phyloP scores from a whole-genome alignment of 2,329 filamentous ascomycete species.

The Monosporascus sp. region DNA sequence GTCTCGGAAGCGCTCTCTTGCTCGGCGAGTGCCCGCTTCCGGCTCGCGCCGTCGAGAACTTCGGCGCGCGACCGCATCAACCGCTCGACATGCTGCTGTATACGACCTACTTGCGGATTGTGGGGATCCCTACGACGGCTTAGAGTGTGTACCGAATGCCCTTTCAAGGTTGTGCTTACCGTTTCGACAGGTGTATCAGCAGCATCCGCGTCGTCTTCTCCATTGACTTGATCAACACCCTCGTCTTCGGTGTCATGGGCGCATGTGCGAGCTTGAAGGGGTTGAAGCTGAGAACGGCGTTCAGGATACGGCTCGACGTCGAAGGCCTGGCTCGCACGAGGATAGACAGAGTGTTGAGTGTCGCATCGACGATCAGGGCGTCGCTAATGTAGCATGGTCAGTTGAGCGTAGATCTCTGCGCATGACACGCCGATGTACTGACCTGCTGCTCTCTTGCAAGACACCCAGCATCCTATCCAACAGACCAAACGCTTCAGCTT shows the following conservation, averaged over 20 bases:
- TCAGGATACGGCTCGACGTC: conserved; percentile 79
- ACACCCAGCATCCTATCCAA: conserved; percentile 81
- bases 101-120: conserved; percentile 67
- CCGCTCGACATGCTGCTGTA: conserved; percentile 83
- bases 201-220: conserved; percentile 86
- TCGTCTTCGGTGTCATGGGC: conserved; percentile 71
- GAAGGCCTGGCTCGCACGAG: conserved; percentile 77
- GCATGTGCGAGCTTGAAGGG: conserved; percentile 75
- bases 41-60: conserved; percentile 69
- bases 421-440: conserved; percentile 27
- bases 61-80: conserved; percentile 74
- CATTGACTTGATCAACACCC: conserved; percentile 86
- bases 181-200: conserved; percentile 75
- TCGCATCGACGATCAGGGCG: conserved; percentile 82
- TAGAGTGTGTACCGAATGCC: conserved; percentile 16
- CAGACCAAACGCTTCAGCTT: conserved; percentile 87
- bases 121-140: conserved; percentile 62
- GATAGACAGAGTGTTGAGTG: conserved; percentile 79
- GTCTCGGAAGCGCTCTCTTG: conserved; percentile 68
- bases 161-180: conserved; percentile 40
- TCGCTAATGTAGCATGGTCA: conserved; percentile 53
- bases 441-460: conserved; percentile 84
- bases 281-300: conserved; percentile 84
- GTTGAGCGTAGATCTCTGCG: conserved; percentile 5
- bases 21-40: conserved; percentile 72